phyloP scores from a whole-genome alignment of 352 stramenopile genomes.

The Phytophthora palmivora region DNA sequence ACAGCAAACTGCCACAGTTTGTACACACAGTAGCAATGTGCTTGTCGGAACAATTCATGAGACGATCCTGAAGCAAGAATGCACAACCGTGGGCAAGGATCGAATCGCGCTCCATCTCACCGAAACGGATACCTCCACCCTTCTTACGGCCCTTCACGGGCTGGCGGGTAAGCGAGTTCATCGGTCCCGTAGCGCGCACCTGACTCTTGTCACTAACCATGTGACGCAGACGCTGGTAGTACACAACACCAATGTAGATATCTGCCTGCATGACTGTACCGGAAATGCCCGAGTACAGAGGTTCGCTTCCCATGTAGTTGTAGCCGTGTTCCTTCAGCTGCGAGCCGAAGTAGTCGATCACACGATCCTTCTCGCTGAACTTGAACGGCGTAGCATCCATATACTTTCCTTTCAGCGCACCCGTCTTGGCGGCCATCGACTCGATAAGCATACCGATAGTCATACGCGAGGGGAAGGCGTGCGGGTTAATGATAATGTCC shows the following conservation, averaged over 20 bases:
- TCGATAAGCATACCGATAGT: constrained; percentile 97
- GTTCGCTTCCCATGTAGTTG: constrained; percentile 99
- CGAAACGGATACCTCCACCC: constrained; percentile 98
- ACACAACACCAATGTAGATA: constrained; percentile 99
- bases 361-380: constrained; percentile 98
- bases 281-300: constrained; percentile 98
- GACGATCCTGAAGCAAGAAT: constrained; percentile 96
- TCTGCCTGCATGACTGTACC: constrained; percentile 99
- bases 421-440: constrained; percentile 99
- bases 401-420: constrained; percentile 97
- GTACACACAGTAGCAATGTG: constrained; percentile 98
- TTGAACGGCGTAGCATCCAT: constrained; percentile 99
- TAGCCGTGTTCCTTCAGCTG: constrained; percentile 97
- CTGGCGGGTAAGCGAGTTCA: constrained; percentile 99
- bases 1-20: constrained; percentile 90
- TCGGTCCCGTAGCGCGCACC: constrained; percentile 97
- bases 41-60: constrained; percentile 99
- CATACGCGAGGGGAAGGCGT: constrained; percentile 99
- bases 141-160: constrained; percentile 99
- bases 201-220: constrained; percentile 99
- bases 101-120: constrained; percentile 99
- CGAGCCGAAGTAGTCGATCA: constrained; percentile 99
- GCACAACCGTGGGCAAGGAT: constrained; percentile 97
- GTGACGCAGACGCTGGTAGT: constrained; percentile 99
- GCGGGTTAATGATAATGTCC: constrained; percentile 99